Percentiles rank a stretch among this genome's conserved stretches.
These are phyloP conservation scores for Phlyctochytrium bullatum DNA, from an alignment of 192 early-diverging fungal genomes.

Conservation along the genomic window DNA sequence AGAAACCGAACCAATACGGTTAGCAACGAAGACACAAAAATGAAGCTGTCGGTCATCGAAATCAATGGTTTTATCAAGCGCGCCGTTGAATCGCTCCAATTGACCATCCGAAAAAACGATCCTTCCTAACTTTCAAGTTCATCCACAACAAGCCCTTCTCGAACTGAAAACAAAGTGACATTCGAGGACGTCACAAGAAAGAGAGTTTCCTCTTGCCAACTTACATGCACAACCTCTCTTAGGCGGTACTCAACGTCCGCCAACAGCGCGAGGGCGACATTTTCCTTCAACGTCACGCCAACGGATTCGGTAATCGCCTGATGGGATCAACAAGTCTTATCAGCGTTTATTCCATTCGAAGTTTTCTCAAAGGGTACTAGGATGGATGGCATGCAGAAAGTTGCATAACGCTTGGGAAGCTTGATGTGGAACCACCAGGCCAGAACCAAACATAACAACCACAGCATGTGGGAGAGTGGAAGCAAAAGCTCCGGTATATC, in stretches of 20 bases:
- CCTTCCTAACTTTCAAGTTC: too few species aligned
- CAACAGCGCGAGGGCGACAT: conserved; percentile 76
- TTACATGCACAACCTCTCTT: conserved; percentile 83
- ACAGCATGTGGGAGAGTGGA: too few species aligned
- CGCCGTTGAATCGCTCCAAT: background rate
- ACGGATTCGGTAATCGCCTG: conserved; percentile 79
- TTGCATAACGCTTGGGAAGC: too few species aligned
- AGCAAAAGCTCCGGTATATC: too few species aligned
- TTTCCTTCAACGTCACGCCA: conserved; percentile 84
- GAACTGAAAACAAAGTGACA: too few species aligned
- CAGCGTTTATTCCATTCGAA: background rate
- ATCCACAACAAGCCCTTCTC: too few species aligned
- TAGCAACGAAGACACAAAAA: background rate
- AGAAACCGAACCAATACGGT: conserved; percentile 5
- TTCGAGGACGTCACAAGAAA: background rate
- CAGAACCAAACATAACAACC: too few species aligned
- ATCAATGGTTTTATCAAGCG: conserved; percentile 6
- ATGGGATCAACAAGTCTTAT: background rate
- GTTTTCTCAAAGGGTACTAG: conserved; percentile 28
- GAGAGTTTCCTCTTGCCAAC: background rate
- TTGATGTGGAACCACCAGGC: too few species aligned
- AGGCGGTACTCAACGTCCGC: conserved; percentile 95
- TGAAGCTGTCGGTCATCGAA: background rate
- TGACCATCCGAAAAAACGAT: too few species aligned
- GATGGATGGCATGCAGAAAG: background rate